Evolutionary conservation across 2,329 filamentous ascomycete genomes (phyloP), one percentile per base, ranked within the genome.

Genomic region (Pseudogymnoascus sp.): DNA sequence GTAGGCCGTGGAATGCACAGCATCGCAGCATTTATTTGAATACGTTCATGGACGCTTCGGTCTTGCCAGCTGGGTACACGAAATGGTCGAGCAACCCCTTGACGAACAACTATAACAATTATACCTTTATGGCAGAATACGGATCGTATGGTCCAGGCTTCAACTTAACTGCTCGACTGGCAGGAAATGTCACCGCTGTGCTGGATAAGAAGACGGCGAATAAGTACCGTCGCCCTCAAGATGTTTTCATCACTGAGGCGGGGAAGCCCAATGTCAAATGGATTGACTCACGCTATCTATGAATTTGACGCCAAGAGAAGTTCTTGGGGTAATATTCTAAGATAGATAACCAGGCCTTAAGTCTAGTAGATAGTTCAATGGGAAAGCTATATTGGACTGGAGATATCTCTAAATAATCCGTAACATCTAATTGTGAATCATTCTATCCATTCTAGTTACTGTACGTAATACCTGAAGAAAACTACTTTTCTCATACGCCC

Each of bases 101-200:
- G 33, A 26, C 31, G 15, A 9, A 44, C 60, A 33, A 47, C 26
- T 71, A 69, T 62, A 3, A 75, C 72, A 8, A 79, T 77, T 65
- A 75, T 74, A 61, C 82, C 0, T 71, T 81, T 1, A 80, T 82
- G 79, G 82, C 80, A 0, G 82, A 84, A 71, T 84, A 81, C 68
- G 70, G 74, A 60, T 71, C 75, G 38, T 80, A 73, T 64, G 83
- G 83, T 0, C 79, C 81, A 0, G 82, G 82, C 0, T 83, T 77
- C 70, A 81, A 84, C 68, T 68, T 69, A 8, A 79, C 77, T 57
- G 47, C 26, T 4, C 47, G 47, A 8, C 4, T 57, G 0, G 82
- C 74, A 0, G 71, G 81, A 13, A 62, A 76, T 62, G 69, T 82
- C 26, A 78, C 77, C 5, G 77, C 72, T 15, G 72, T 79, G 44